A percentile compares a stretch with the other conserved stretches of the same genome.
Evolutionary conservation across 2,329 filamentous ascomycete genomes (phyloP).

Genomic region (Phialophora verrucosa): DNA sequence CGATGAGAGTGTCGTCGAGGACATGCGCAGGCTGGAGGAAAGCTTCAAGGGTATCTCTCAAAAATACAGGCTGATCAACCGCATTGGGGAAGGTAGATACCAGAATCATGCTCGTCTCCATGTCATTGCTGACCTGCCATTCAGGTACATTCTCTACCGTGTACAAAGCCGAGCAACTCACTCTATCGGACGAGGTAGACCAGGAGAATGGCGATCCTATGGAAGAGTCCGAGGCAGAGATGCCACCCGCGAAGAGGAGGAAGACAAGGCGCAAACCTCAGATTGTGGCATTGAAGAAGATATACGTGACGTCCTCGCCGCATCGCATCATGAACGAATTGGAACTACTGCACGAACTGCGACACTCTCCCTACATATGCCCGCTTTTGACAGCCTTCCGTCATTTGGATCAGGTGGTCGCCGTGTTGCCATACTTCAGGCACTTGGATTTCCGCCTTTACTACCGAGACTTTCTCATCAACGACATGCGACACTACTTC

Average conservation of each 20-base stretch:
- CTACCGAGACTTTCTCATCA: constrained; percentile 85
- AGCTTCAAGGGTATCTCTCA: constrained; percentile 83
- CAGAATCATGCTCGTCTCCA: constrained; percentile 26
- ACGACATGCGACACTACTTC: constrained; percentile 89
- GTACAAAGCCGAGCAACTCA: constrained; percentile 94
- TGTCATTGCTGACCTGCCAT: constrained; percentile 24
- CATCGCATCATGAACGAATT: constrained; percentile 94
- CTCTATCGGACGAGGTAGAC: constrained; percentile 74
- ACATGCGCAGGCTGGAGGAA: constrained; percentile 83
- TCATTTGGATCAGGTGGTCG: constrained; percentile 90
- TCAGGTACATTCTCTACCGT: constrained; percentile 96
- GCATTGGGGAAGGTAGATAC: constrained; percentile 87
- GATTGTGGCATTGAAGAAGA: constrained; percentile 98
- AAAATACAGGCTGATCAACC: constrained; percentile 88
- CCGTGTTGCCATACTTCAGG: constrained; percentile 91
- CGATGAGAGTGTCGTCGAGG: constrained; percentile 69
- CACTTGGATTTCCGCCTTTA: constrained; percentile 92
- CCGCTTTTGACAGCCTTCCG: constrained; percentile 97
- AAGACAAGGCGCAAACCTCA: constrained; percentile 63
- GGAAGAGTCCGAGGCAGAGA: constrained; percentile 69
- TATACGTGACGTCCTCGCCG: constrained; percentile 96
- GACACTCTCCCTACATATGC: constrained; percentile 82
- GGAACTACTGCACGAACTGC: constrained; percentile 86
- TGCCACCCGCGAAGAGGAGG: constrained; percentile 67
- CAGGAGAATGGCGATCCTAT: constrained; percentile 83